Base-by-base conservation (phyloP, 2,329 filamentous ascomycete genomes). In the Fusarium sp. region DNA sequence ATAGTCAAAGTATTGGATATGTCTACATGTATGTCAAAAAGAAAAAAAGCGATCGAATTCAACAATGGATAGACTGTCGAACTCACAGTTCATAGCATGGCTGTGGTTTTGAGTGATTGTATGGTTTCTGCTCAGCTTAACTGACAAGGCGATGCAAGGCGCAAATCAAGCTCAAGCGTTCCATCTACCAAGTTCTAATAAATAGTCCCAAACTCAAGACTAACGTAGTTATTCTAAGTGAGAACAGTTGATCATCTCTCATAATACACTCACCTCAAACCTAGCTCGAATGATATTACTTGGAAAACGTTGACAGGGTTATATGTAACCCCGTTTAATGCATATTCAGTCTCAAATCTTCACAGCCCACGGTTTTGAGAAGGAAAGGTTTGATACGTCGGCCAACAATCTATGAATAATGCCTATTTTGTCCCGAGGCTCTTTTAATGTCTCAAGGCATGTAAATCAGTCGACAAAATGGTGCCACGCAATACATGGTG, bases 321-420 rank as follows among this genome's bases (percentile, higher is more conserved):
- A 31, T 31, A 18, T 28, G 11, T 28, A 55, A 28, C 51, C 20
- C 15, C 57, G 20, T 57, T 77, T 73, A 39, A 33, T 73, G 65
- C 75, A 77, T 74, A 63, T 20, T 14, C 26, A 36, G 54, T 65
- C 14, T 41, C 42, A 26, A n/a, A n/a, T 28, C n/a, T 39, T 31
- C 31, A 31, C n/a, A 35, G 28, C 26, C 17, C 26, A 36, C 7
- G 38, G 33, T 52, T 31, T 36, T 35, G 15, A 51, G 20, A 35
- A 42, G 24, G 45, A 41, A 41, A 42, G 20, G 26, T 31, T 31
- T n/a, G 36, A 54, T 55, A 51, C 17, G 45, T 18, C 45, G 49
- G 64, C 47, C 44, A 44, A 51, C 33, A 51, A 22, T 59, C 18
- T 18, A 31, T 60, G 48, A 66, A 76, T 62, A 45, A 75, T 75